These are phyloP conservation scores for Hypoxylon subgilvum DNA, from an alignment of 495 filamentous ascomycete genomes.

Conservation along the genomic window DNA sequence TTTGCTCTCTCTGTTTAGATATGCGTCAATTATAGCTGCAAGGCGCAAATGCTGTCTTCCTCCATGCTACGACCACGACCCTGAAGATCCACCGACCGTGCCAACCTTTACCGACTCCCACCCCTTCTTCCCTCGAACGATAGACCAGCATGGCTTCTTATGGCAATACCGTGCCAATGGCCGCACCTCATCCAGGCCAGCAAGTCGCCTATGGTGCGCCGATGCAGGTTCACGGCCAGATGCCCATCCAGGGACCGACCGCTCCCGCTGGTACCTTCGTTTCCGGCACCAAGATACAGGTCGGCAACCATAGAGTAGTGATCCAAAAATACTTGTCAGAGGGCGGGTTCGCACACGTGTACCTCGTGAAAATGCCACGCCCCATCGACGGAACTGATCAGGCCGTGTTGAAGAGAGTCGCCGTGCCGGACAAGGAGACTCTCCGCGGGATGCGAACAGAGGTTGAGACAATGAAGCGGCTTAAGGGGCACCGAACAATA, in stretches of 20 bases:
- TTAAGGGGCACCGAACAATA: slow-evolving; percentile 94
- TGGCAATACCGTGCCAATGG: slow-evolving; percentile 48
- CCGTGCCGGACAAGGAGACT: slow-evolving; percentile 94
- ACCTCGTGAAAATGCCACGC: slow-evolving; percentile 84
- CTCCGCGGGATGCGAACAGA: slow-evolving; percentile 96
- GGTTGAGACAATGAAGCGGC: slow-evolving; percentile 99
- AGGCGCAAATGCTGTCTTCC: slow-evolving; percentile 33
- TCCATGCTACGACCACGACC: slow-evolving; percentile 37
- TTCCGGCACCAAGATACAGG: slow-evolving; percentile 93
- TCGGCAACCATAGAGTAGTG: slow-evolving; percentile 89
- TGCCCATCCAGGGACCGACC: slow-evolving; percentile 47
- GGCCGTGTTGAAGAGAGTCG: slow-evolving; percentile 92
- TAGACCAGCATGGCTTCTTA: slow-evolving; percentile 51
- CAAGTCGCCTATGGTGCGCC: slow-evolving; percentile 44
- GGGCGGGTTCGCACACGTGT: slow-evolving; percentile 98
- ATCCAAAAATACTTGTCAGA: slow-evolving; percentile 98
- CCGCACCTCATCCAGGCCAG: slow-evolving; percentile 43
- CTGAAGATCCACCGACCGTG: slow-evolving; percentile 29
- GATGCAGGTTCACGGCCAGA: slow-evolving; percentile 35
- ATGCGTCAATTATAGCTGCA: slow-evolving; percentile 41
- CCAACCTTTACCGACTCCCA: slow-evolving; percentile 32
- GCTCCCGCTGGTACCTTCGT: slow-evolving; percentile 87
- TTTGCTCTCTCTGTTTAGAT: slow-evolving; percentile 7
- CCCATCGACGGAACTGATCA: slow-evolving; percentile 80
- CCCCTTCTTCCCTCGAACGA: slow-evolving; percentile 7